phyloP scores from a whole-genome alignment of 2,329 filamentous ascomycete genomes.

The Alternaria atra region DNA sequence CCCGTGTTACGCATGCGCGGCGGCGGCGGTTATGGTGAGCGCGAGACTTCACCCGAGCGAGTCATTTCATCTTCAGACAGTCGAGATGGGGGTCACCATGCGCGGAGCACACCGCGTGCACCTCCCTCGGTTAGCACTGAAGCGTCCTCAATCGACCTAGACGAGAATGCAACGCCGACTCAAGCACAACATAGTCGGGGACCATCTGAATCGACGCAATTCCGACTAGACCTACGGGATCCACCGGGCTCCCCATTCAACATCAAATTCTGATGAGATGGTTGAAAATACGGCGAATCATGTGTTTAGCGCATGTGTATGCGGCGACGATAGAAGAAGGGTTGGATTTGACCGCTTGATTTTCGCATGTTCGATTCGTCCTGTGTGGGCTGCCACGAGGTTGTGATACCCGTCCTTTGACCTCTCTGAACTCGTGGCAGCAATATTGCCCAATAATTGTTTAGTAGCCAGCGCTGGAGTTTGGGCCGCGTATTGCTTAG shows the following conservation, averaged over 20 bases:
- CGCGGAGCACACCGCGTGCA: constrained; percentile 34
- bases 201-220: constrained; percentile 43
- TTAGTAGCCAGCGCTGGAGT: constrained; percentile 48
- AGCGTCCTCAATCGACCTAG: constrained; percentile 35
- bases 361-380: constrained; percentile 41
- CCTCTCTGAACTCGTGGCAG: constrained; percentile 43
- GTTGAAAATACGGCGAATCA: constrained; percentile 4
- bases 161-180: constrained; percentile 45
- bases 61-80: constrained; percentile 42
- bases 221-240: constrained; percentile 47
- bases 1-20: constrained; percentile 29
- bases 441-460: constrained; percentile 34
- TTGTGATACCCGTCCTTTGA: constrained; percentile 48
- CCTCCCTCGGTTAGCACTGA: constrained; percentile 36
- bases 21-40: constrained; percentile 29
- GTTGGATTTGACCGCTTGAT: constrained; percentile 32
- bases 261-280: constrained; percentile 46
- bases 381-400: constrained; percentile 40
- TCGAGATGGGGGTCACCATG: constrained; percentile 33
- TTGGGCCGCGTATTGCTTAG: constrained; percentile 34
- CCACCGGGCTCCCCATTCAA: constrained; percentile 51
- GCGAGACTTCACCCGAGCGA: constrained; percentile 42
- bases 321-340: constrained; percentile 31
- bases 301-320: constrained; percentile 23
- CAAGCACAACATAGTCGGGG: constrained; percentile 46